Conservation (phyloP, 257 asterid genomes). For the Pogostemon cablin region DNA sequence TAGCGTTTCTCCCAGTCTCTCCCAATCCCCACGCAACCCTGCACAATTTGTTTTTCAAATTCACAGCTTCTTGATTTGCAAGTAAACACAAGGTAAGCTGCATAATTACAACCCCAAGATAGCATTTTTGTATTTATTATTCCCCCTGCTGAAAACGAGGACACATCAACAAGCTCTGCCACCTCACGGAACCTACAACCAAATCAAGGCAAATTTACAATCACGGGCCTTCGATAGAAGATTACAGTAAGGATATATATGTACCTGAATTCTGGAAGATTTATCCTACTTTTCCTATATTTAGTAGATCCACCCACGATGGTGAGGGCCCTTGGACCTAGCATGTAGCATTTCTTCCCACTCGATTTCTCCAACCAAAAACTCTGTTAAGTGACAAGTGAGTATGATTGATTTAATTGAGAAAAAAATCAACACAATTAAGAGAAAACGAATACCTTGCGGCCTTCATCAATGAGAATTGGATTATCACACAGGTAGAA, state of each 20-base stretch:
- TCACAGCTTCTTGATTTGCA: constrained; percentile 39
- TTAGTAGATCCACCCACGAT: constrained; percentile 58
- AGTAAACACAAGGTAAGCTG: constrained; percentile 69
- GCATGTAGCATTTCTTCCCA: constrained; percentile 77
- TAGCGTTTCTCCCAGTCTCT: constrained; percentile 35
- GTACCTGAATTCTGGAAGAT: constrained; percentile 65
- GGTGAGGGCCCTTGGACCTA: constrained; percentile 63
- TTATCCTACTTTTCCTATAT: constrained; percentile 60
- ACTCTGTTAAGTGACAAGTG: constrained; percentile 46
- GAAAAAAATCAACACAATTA: background rate
- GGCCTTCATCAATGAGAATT: constrained; percentile 56
- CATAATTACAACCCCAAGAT: constrained; percentile 60
- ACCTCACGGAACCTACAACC: constrained; percentile 58
- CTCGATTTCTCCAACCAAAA: constrained; percentile 65
- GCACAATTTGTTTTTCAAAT: constrained; percentile 44
- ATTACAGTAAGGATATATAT: background rate
- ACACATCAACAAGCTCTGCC: constrained; percentile 59
- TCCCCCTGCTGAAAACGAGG: constrained; percentile 68
- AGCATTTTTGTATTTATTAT: constrained; percentile 49
- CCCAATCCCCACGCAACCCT: constrained; percentile 51
- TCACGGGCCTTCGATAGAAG: background rate
- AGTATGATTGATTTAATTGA: background rate
- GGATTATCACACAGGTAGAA: constrained; percentile 61
- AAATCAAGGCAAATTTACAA: background rate
- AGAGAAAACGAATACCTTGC: constrained; percentile 48